Evolutionary conservation across 108 stramenopile species (phyloP).

Genomic region (Stephanodiscus minutulus): DNA sequence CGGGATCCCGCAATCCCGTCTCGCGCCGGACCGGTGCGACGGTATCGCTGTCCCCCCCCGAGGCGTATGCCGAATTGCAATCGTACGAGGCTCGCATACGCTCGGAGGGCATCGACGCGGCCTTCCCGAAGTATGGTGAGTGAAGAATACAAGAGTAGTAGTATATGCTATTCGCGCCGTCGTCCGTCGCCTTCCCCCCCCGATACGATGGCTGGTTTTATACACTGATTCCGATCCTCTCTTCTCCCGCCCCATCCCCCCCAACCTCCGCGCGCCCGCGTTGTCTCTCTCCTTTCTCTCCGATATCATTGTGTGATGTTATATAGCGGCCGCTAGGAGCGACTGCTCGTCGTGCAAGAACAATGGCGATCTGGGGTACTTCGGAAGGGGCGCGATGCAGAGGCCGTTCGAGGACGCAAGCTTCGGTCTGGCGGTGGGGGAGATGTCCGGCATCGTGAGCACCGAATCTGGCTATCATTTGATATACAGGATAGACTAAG

Average conservation of each 20-base stretch:
- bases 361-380: constrained; percentile 89
- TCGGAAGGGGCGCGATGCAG: constrained; percentile 88
- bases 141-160: too few species aligned
- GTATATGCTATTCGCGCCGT: neutral
- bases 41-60: constrained; percentile 71
- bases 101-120: constrained; percentile 59
- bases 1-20: constrained; percentile 79
- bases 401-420: constrained; percentile 93
- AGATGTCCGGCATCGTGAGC: constrained; percentile 90
- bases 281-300: too few species aligned
- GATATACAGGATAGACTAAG: constrained; percentile 87
- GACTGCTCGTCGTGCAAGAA: constrained; percentile 81
- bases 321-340: constrained; percentile 52
- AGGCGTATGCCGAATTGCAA: constrained; percentile 73
- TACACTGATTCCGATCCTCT: neutral
- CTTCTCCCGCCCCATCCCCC: too few species aligned
- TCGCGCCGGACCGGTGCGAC: constrained; percentile 81
- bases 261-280: neutral
- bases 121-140: constrained; percentile 77
- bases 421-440: constrained; percentile 82
- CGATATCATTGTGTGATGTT: too few species aligned
- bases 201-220: too few species aligned
- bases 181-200: neutral
- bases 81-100: constrained; percentile 62
- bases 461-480: constrained; percentile 97